Evolutionary conservation across 2,329 filamentous ascomycete genomes (phyloP), one percentile per base, ranked within the genome.

Genomic region (Chrysoporthe puriensis): DNA sequence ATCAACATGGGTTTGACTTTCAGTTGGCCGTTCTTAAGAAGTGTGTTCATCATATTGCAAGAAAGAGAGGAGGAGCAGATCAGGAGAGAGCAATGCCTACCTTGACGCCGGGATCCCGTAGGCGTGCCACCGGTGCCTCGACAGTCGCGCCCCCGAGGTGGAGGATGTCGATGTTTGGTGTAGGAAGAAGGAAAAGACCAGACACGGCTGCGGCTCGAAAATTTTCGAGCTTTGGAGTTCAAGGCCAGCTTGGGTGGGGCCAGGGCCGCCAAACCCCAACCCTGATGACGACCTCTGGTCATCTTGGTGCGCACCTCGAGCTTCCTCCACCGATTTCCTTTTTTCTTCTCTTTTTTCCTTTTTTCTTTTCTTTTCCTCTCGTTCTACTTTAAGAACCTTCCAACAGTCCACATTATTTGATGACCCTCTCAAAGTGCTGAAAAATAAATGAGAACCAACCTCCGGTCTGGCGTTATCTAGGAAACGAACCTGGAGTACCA

Each of bases 21-120:
- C 71, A 72, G 71, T 71, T 72, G 70, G 71, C 71, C 71, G 71
- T 72, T 72, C 71, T 72, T 72, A 72, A 72, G 66, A 69, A 66
- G 26, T 18, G 58, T 66, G 34, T 70, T 71, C 71, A 72, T 72
- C 71, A 71, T 71, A 70, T 67, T 70, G 68, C 62, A 65, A 40
- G 4, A 9, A 14, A 42, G 8, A 18, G 26, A 36, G 54, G 18
- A 4, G 21, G 64, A 32, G 42, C 16, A 46, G 11, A 48, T 1
- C 5, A 7, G 8, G 26, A 11, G 21, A 2, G 7, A 21, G 36
- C 16, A 44, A 60, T 60, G 59, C 59, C 32, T 61, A 61, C 59
- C 59, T 61, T 44, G 42, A 46, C 40, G n/a, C 21, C 44, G n/a
- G n/a, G 26, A 32, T 9, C 21, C n/a, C 36, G 40, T 60, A n/a